These are phyloP conservation scores for Backusella liffmaniae DNA, from an alignment of 192 early-diverging fungal species.

Conservation along the genomic window DNA sequence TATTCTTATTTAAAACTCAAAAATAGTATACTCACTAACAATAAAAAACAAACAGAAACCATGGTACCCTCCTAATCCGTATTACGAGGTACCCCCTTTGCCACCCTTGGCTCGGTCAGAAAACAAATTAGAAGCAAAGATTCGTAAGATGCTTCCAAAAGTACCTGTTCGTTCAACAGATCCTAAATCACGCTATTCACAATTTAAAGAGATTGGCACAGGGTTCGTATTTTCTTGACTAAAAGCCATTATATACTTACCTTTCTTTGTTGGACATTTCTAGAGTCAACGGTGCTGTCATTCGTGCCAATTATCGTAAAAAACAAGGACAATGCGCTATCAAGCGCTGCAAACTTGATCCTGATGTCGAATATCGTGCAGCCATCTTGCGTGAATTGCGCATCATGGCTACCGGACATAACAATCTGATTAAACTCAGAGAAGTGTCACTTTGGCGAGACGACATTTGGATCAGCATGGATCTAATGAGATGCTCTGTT, in stretches of 20 bases:
- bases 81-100: conserved; percentile 31
- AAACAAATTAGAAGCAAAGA: conserved; percentile 36
- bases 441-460: conserved; percentile 38
- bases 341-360: conserved; percentile 39
- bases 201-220: conserved; percentile 35
- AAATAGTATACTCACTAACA: conserved; percentile 3
- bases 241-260: neutral
- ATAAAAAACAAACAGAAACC: conserved; percentile 20
- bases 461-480: conserved; percentile 44
- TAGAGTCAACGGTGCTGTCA: conserved; percentile 40
- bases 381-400: conserved; percentile 39
- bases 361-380: conserved; percentile 35
- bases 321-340: conserved; percentile 35
- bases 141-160: conserved; percentile 33
- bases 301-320: conserved; percentile 33
- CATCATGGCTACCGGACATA: conserved; percentile 37
- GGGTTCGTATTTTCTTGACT: conserved; percentile 7
- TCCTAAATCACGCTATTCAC: conserved; percentile 29
- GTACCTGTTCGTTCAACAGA: conserved; percentile 16
- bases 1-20: neutral
- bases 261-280: neutral
- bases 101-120: conserved; percentile 33
- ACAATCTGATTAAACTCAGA: conserved; percentile 36
- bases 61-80: conserved; percentile 37
- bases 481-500: conserved; percentile 40